Evolutionary conservation across 2,329 filamentous ascomycete species (phyloP), one percentile per base, ranked within the genome.

Genomic region (Knoxdaviesia capensis): DNA sequence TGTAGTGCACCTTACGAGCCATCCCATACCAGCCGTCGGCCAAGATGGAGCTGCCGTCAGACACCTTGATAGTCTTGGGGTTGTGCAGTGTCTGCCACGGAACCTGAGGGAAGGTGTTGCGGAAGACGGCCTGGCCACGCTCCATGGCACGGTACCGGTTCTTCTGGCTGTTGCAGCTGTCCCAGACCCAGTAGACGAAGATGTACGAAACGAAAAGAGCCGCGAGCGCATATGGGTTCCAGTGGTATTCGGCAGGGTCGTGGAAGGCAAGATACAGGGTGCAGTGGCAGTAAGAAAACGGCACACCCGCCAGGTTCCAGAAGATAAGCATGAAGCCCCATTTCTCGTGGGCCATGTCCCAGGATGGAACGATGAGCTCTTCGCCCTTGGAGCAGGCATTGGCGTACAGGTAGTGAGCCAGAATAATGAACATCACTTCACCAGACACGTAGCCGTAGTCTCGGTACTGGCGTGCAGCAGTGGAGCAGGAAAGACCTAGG

Each of bases 271-370:
- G 70, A 62, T 82, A 94, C 52, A 94, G 75, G 40, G 82, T 88
- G 70, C 82, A 90, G 66, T 94, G 86, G 65, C 85, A 93, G 69
- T 94, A 94, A 43, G 77, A 86, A 41, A 94, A 69, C 9, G 86
- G 86, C 30, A 94, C 86, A 50, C 86, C 86, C 39, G 86, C 85
- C 56, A 94, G 67, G 61, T 94, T 94, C 86, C 86, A 94, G 73
- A 94, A 94, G 59, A 92, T 92, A 50, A 94, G 73, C 86, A 94
- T 94, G 66, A 94, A 94, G 41, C 86, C 86, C 74, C 83, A 87
- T 64, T 94, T 94, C 68, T 94, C 86, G 53, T 85, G 88, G 66
- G 92, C 93, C 80, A 94, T 93, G 54, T 94, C 86, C 59, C 86
- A 94, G 40, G 84, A 90, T 6, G 81, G 81, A 45, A 85, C 72